Evolutionary conservation across 345 rosid species (phyloP), one percentile per base, ranked within the genome.

Genomic region (Melaleuca quinquenervia): DNA sequence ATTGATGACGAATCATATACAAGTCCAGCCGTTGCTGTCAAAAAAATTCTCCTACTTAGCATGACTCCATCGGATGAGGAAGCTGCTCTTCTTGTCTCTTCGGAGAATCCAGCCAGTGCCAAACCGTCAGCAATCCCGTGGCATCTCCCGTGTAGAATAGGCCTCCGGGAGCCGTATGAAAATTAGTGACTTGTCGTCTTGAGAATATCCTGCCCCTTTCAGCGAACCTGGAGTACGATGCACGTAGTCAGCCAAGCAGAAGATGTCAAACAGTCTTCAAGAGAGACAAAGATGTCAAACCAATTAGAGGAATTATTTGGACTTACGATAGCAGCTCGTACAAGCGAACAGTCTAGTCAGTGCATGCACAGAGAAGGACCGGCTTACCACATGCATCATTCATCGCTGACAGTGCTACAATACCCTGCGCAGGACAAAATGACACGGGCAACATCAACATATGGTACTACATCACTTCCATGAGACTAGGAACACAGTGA

Each of bases 201-300:
- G 93, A 88, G 52, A 88, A 92, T 82, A 93, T 89, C 89, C 86
- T 90, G 53, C 93, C 96, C 86, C 95, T 91, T 75, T 92, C 93
- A 6, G 49, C 32, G 62, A 93, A 92, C 84, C 94, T 91, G 76
- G 15, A 5, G 60, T 55, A 55, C 50, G 36, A 85, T 74, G 48
- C 27, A 15, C 32, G 15, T 26, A 8, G 16, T 16, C 36, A 11
- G 1, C 27, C 54, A 50, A 45, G 8, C 18, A 29, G 52, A 50
- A 13, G 24, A 29, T 20, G 29, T 16, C n/a, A 15, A 50, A 27
- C 26, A 20, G 84, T 32, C 4, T 10, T 20, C 16, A 52, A 49
- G 4, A 7, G 50, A 5, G 11, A 50, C 52, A 80, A 55, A 18
- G 54, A 45, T 26, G 8, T 3, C 10, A 22, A 27, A 27, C 60